Percentiles rank a stretch among this genome's conserved stretches.
Conservation (phyloP, 148 eudicot genomes). For the Cornus florida region DNA sequence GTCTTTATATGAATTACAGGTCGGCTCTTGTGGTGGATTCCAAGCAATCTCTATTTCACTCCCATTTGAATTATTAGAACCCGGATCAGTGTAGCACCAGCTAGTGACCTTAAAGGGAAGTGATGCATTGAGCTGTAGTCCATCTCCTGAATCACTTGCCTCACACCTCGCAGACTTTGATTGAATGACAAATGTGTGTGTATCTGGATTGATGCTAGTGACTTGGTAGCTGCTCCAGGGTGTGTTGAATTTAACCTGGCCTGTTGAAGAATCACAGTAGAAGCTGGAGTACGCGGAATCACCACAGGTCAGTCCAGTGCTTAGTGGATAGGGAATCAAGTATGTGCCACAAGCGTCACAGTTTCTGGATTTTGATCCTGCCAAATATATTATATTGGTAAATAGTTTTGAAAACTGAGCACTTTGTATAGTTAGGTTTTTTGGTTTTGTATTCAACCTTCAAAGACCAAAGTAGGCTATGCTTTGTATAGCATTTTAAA, state of each 20-base stretch:
- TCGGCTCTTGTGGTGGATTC: background rate
- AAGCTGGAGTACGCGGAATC: conserved; percentile 13
- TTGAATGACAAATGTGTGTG: background rate
- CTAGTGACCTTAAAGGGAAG: background rate
- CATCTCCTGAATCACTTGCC: no score
- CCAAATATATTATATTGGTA: background rate
- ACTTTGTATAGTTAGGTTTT: no score
- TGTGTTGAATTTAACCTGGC: conserved; percentile 5
- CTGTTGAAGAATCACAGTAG: conserved; percentile 4
- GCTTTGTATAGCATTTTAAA: no score
- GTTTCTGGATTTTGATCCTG: background rate
- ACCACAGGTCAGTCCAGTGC: conserved; percentile 12
- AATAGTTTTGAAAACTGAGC: no score
- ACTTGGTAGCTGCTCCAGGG: background rate
- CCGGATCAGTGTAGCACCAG: background rate
- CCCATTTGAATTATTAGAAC: background rate
- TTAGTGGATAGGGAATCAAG: conserved; percentile 19
- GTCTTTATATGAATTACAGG: background rate
- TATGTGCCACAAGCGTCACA: conserved; percentile 13
- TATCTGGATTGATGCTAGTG: background rate
- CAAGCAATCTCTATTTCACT: background rate
- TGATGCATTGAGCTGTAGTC: background rate
- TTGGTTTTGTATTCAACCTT: no score
- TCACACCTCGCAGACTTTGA: no score
- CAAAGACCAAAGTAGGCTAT: no score